A percentile compares a stretch with the other conserved stretches of the same genome.
Conservation (phyloP, 495 filamentous ascomycete genomes). For the Penicillium silybi region DNA sequence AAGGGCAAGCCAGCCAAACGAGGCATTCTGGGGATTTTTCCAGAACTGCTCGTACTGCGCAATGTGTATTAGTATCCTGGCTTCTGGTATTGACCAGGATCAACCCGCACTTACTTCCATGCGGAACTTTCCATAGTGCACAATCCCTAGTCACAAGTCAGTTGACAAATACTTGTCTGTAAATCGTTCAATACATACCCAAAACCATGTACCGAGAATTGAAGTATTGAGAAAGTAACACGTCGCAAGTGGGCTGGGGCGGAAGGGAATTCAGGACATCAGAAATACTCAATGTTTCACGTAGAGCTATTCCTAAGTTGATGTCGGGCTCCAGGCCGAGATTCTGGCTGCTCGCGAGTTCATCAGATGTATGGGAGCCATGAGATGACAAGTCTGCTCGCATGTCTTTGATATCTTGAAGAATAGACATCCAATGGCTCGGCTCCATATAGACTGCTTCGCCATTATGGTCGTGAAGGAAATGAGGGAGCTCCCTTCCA, state of each 20-base stretch:
- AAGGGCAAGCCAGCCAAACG: conserved; percentile 38
- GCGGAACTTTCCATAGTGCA: conserved; percentile 19
- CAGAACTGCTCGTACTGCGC: conserved; percentile 47
- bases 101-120: conserved; percentile 12
- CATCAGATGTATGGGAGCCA: background rate
- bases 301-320: background rate
- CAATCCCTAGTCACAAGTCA: conserved; percentile 8
- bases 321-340: background rate
- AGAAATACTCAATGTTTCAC: conserved; percentile 5
- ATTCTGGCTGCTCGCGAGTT: background rate
- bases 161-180: background rate
- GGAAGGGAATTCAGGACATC: conserved; percentile 38
- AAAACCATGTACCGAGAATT: conserved; percentile 39
- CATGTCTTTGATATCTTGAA: conserved; percentile 41
- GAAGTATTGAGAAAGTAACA: conserved; percentile 47
- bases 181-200: background rate
- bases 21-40: conserved; percentile 29
- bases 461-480: conserved; percentile 7
- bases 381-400: conserved; percentile 28
- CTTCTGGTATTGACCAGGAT: too few relatives aligned
- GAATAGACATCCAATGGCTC: conserved; percentile 55
- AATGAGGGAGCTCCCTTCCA: conserved; percentile 4
- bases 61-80: too few relatives aligned
- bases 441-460: conserved; percentile 45
- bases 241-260: conserved; percentile 31